Conservation (phyloP, 2,329 filamentous ascomycete genomes). For the Paraconiothyrium brasiliense region DNA sequence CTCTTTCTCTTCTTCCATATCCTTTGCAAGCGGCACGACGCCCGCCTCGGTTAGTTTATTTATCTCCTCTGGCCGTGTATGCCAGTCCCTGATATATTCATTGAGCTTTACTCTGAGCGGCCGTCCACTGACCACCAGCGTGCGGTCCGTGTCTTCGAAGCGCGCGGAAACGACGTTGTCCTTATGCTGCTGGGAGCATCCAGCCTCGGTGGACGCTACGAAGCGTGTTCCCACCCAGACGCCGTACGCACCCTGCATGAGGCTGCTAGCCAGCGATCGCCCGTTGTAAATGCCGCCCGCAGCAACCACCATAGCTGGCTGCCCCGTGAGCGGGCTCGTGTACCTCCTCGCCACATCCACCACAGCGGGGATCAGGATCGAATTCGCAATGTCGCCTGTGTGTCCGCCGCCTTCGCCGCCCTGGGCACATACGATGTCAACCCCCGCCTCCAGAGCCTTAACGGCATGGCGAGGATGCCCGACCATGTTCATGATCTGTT, state of each 20-base stretch:
- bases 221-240: constrained; percentile 97
- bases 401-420: constrained; percentile 94
- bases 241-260: constrained; percentile 88
- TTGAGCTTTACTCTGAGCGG: constrained; percentile 84
- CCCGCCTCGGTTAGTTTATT: constrained; percentile 78
- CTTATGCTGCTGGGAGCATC: constrained; percentile 84
- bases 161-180: constrained; percentile 80
- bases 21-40: constrained; percentile 81
- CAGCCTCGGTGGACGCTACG: constrained; percentile 83
- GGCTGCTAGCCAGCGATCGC: constrained; percentile 76
- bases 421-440: constrained; percentile 91
- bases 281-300: constrained; percentile 90
- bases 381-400: constrained; percentile 86
- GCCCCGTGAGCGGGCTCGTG: constrained; percentile 73
- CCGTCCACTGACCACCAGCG: constrained; percentile 82
- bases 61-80: constrained; percentile 77
- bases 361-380: constrained; percentile 86
- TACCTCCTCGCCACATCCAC: constrained; percentile 83
- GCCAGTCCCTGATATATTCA: constrained; percentile 85
- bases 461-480: constrained; percentile 89
- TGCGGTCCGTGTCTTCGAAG: constrained; percentile 82
- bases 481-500: constrained; percentile 91
- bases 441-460: constrained; percentile 85
- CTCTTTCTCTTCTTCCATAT: constrained; percentile 83
- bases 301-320: constrained; percentile 81